Percentiles rank a stretch among this genome's conserved stretches.
phyloP scores from a whole-genome alignment of 176 grass and related monocot genomes.

The Thinopyrum elongatum region DNA sequence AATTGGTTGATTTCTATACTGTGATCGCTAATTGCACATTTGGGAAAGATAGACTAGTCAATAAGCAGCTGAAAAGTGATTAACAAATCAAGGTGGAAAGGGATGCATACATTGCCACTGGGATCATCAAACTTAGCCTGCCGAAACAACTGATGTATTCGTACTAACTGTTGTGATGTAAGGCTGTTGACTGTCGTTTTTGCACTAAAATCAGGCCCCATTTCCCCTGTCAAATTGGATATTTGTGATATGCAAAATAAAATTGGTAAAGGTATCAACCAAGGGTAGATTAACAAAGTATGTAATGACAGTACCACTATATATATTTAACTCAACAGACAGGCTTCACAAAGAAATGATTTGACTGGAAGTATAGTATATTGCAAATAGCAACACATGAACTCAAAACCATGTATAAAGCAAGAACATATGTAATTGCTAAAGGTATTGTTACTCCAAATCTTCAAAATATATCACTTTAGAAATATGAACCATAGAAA shows the following conservation, averaged over 20 bases:
- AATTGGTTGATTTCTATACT: constrained; percentile 42
- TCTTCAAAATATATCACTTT: constrained; percentile 17
- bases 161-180: constrained; percentile 80
- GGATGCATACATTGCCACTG: constrained; percentile 70
- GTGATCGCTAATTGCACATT: constrained; percentile 14
- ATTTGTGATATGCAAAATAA: neutral
- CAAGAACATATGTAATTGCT: constrained; percentile 5
- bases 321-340: constrained; percentile 13
- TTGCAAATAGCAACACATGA: neutral
- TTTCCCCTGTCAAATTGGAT: constrained; percentile 63
- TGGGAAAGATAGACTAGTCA: constrained; percentile 20
- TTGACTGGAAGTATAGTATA: constrained; percentile 11
- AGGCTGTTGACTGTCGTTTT: constrained; percentile 79
- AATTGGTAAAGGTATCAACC: constrained; percentile 22
- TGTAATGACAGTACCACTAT: neutral
- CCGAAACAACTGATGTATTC: constrained; percentile 93
- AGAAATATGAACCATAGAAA: constrained; percentile 3
- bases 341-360: neutral
- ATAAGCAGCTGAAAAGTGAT: constrained; percentile 5
- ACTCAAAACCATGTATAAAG: constrained; percentile 15
- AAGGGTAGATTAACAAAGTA: neutral
- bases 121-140: constrained; percentile 99
- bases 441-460: neutral
- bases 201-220: constrained; percentile 85
- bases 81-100: constrained; percentile 28